phyloP scores from a whole-genome alignment of 768 basidiomycete genomes.

The Pleurotus sapidus region DNA sequence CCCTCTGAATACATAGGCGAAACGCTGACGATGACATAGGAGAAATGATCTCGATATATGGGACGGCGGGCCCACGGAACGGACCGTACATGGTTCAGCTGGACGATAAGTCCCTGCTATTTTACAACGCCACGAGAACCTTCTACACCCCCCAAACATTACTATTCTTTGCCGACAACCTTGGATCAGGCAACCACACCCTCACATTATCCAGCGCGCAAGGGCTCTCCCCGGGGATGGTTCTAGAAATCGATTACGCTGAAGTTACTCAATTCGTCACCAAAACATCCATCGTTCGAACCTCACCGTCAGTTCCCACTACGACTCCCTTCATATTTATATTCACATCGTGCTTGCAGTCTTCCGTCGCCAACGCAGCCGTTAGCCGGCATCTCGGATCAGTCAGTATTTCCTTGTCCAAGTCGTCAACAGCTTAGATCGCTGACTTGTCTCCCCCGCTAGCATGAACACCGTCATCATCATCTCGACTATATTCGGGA shows the following conservation, averaged over 20 bases:
- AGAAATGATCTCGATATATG: conserved; percentile 28
- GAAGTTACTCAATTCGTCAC: conserved; percentile 3
- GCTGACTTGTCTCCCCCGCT: not conserved
- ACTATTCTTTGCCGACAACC: conserved; percentile 20
- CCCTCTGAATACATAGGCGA: not conserved
- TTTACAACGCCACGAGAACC: conserved; percentile 16
- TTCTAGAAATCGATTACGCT: conserved; percentile 6
- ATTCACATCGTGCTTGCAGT: too few relatives aligned
- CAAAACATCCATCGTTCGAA: not conserved
- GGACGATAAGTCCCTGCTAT: conserved; percentile 15
- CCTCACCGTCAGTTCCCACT: too few relatives aligned
- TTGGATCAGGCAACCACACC: conserved; percentile 24
- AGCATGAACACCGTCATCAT: not conserved
- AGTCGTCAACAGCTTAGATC: too few relatives aligned
- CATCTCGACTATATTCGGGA: not conserved
- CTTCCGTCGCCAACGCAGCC: too few relatives aligned
- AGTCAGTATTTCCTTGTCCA: too few relatives aligned
- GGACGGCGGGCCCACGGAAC: conserved; percentile 27
- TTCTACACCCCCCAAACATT: conserved; percentile 12
- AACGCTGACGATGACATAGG: conserved; percentile 11
- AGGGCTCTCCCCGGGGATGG: not conserved
- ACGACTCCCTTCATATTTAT: too few relatives aligned
- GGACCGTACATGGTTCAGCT: conserved; percentile 19
- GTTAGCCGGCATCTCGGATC: too few relatives aligned
- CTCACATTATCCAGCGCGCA: conserved; percentile 26